Evolutionary conservation across 192 early-diverging fungal species (phyloP).

Genomic region (Diversispora eburnea): DNA sequence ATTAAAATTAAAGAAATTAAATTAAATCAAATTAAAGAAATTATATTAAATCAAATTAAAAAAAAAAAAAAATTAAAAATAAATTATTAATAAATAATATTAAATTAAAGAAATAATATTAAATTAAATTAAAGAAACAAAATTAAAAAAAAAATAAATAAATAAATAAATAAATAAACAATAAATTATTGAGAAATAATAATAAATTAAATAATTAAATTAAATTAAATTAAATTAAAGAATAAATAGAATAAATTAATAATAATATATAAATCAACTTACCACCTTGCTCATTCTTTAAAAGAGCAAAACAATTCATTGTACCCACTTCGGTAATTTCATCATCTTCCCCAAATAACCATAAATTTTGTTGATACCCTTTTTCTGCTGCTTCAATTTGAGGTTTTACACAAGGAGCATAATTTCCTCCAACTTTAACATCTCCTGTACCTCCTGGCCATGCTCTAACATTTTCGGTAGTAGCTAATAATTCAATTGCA

Average conservation of each 20-base stretch:
- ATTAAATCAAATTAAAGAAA: no score
- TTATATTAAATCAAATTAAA: neutral
- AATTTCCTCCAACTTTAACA: slow-evolving; percentile 88
- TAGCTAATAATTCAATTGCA: slow-evolving; percentile 82
- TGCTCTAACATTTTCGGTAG: slow-evolving; percentile 82
- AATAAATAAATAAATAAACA: no score
- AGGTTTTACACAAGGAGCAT: slow-evolving; percentile 76
- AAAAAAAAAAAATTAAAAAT: no score
- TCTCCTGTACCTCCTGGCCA: slow-evolving; percentile 95
- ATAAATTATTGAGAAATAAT: no score
- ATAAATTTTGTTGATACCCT: slow-evolving; percentile 92
- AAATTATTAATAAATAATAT: no score
- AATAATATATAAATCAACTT: neutral
- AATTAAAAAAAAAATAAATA: no score
- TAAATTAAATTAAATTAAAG: no score
- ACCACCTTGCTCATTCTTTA: slow-evolving; percentile 75
- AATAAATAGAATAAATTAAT: no score
- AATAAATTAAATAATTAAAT: neutral
- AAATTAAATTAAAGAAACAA: neutral
- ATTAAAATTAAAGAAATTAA: no score
- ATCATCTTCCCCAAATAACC: slow-evolving; percentile 86
- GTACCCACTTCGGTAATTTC: slow-evolving; percentile 94
- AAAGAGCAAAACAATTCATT: slow-evolving; percentile 93
- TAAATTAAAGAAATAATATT: neutral
- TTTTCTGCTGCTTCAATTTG: slow-evolving; percentile 83